These are phyloP conservation scores for Pseudognaphalium luteoalbum DNA, from an alignment of 129 eudicot genomes.

Conservation along the genomic window DNA sequence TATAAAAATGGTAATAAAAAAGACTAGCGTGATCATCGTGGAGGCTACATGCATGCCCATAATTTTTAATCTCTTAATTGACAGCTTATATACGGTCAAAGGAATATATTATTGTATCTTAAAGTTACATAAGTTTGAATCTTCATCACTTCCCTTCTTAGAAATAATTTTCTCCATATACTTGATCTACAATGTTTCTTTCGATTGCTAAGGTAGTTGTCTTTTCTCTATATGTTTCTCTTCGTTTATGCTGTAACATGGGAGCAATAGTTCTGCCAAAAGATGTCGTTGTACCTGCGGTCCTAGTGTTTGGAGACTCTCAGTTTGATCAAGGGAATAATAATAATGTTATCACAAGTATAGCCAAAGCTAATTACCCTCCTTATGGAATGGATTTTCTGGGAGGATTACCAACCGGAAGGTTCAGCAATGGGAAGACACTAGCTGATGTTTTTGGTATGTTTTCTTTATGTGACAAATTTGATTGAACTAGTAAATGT, in stretches of 20 bases:
- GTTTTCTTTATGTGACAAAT: too few relatives aligned
- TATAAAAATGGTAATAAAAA: too few relatives aligned
- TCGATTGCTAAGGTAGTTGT: neutral
- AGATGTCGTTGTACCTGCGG: constrained; percentile 45
- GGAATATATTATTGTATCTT: too few relatives aligned
- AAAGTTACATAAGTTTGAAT: too few relatives aligned
- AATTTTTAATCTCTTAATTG: too few relatives aligned
- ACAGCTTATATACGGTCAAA: too few relatives aligned
- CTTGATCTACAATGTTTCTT: neutral
- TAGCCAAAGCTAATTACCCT: constrained; percentile 51
- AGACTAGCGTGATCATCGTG: too few relatives aligned
- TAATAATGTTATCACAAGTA: constrained; percentile 33
- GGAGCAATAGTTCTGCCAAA: constrained; percentile 20
- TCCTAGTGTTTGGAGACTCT: constrained; percentile 71
- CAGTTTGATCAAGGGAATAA: constrained; percentile 64
- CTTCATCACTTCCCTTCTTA: too few relatives aligned
- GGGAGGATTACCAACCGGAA: constrained; percentile 58
- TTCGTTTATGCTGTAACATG: neutral
- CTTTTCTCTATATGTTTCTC: neutral
- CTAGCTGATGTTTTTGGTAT: constrained; percentile 38
- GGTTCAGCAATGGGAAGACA: constrained; percentile 61
- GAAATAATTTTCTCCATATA: too few relatives aligned
- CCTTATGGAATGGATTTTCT: constrained; percentile 67
- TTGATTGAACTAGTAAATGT: too few relatives aligned
- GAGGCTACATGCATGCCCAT: too few relatives aligned